phyloP scores from a whole-genome alignment of 768 basidiomycete genomes.

The Boletus reticulatus region DNA sequence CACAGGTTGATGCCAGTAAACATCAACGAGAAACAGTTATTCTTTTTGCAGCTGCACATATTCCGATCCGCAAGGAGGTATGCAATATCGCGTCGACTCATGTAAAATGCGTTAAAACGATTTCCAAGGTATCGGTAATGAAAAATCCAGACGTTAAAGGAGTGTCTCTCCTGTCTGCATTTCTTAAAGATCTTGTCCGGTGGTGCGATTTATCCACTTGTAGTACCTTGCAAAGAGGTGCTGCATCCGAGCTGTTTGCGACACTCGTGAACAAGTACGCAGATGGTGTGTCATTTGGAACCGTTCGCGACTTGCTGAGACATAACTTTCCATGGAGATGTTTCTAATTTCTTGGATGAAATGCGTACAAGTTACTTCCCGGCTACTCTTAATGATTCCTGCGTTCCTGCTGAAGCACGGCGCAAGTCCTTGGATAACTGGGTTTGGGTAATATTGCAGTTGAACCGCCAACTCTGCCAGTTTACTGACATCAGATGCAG shows the following conservation, averaged over 20 bases:
- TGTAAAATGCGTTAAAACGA: neutral
- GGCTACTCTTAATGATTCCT: conserved; percentile 39
- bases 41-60: conserved; percentile 64
- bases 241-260: conserved; percentile 56
- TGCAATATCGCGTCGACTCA: conserved; percentile 6
- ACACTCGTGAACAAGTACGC: conserved; percentile 78
- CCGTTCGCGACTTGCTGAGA: neutral
- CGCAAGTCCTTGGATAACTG: conserved; percentile 55
- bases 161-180: conserved; percentile 44
- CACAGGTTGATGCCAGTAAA: conserved; percentile 16
- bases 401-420: conserved; percentile 38
- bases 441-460: conserved; percentile 58
- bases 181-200: conserved; percentile 51
- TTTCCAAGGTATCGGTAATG: conserved; percentile 40
- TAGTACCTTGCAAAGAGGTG: conserved; percentile 50
- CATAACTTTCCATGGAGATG: conserved; percentile 34
- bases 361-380: conserved; percentile 50
- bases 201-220: conserved; percentile 58
- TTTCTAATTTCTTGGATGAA: conserved; percentile 42
- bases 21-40: conserved; percentile 62
- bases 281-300: conserved; percentile 46
- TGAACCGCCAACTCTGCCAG: neutral
- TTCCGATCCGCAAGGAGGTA: conserved; percentile 69
- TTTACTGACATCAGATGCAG: conserved; percentile 38
- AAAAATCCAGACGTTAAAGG: conserved; percentile 33